These are phyloP conservation scores for Theobroma cacao DNA, from an alignment of 345 rosid genomes.

Conservation along the genomic window DNA sequence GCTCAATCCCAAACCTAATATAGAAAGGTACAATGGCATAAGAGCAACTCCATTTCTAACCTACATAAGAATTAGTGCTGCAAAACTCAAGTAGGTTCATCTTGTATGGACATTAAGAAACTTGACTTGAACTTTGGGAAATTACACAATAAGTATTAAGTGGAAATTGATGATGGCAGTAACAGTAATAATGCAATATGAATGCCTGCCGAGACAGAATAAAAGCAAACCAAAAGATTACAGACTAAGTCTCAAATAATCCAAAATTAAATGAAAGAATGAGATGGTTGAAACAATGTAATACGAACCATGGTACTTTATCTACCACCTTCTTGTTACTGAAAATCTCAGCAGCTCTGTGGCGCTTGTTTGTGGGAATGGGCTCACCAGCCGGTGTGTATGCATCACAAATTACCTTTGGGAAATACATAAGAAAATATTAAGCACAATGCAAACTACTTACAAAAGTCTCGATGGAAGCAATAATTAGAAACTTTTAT, in stretches of 20 bases:
- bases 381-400: slow-evolving; percentile 98
- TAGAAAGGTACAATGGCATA: background rate
- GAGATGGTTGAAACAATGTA: background rate
- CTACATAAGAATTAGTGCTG: background rate
- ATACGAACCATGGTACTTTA: slow-evolving; percentile 76
- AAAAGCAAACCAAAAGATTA: background rate
- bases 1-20: slow-evolving; percentile 93
- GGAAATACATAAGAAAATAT: slow-evolving; percentile 11
- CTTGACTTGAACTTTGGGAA: background rate
- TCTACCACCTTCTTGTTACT: slow-evolving; percentile 56
- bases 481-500: background rate
- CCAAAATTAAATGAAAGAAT: background rate
- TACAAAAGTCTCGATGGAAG: background rate
- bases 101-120: background rate
- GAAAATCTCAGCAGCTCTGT: slow-evolving; percentile 82
- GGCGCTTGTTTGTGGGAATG: slow-evolving; percentile 96
- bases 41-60: background rate
- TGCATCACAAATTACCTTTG: slow-evolving; percentile 82
- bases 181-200: too few relatives aligned
- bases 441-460: background rate
- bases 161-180: background rate
- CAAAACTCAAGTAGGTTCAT: background rate
- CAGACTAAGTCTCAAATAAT: background rate
- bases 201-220: background rate
- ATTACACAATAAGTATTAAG: background rate